Evolutionary conservation across 331 rosid genomes (phyloP), one percentile per base, ranked within the genome.

Genomic region (Quercus lobata): DNA sequence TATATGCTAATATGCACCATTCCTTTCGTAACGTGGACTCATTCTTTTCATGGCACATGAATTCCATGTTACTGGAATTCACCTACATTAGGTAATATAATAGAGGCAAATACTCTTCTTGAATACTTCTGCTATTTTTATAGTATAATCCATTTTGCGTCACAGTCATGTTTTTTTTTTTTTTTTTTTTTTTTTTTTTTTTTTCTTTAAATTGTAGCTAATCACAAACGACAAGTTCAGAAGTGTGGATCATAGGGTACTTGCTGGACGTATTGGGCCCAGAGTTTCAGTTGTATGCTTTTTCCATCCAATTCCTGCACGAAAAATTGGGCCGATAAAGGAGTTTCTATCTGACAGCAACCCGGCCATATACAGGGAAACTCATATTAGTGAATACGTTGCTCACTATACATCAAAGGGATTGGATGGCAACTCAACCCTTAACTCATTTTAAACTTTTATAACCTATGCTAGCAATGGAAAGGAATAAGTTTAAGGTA

Each of bases 191-290:
- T 25, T 25, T 25, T 25, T 25, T 25, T 1, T 27, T 27, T 25
- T 22, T 22, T 22, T 22, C 24, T 22, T 27, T 27, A 27, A 27
- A 27, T 27, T 55, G 90, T 82, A 93, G 98, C 91, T 88, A 5
- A 90, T 91, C 57, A 90, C 89, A 61, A 91, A 93, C 53, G 97
- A 91, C 87, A 89, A 85, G 87, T 87, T 90, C 89, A 86, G 73
- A 72, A 91, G 96, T 34, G 94, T 88, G 65, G 91, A 88, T 88
- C 97, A 91, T 35, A 75, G 92, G 81, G 98, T 91, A 10, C 80
- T 89, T 77, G 89, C 81, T 10, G 74, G 92, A 79, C 17, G 78
- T 14, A 58, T 69, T 44, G 94, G 90, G 18, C 90, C 94, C 3
- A 85, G 98, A 78, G 83, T 79, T 32, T 93, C 97, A 77, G 88